Conservation (phyloP, 352 stramenopile species). For the Globisporangium barbulae region DNA sequence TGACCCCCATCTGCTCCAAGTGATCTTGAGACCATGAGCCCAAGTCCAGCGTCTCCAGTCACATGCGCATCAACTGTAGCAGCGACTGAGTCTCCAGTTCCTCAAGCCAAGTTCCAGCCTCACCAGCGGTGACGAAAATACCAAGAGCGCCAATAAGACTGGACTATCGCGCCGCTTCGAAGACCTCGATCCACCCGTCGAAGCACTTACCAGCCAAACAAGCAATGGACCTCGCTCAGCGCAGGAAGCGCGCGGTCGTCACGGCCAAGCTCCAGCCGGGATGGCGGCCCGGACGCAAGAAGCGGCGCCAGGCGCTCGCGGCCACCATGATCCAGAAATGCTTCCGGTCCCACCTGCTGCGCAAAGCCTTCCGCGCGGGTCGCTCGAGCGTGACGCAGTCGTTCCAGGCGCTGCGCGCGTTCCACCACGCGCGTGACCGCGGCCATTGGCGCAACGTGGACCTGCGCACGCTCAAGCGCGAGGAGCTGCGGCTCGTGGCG, state of each 20-base stretch:
- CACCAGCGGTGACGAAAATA: neutral
- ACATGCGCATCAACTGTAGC: neutral
- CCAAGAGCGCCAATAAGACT: neutral
- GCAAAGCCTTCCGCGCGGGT: slow-evolving; percentile 48
- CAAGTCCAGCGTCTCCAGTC: neutral
- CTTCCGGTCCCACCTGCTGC: slow-evolving; percentile 60
- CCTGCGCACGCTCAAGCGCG: slow-evolving; percentile 49
- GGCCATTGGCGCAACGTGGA: slow-evolving; percentile 56
- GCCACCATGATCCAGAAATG: slow-evolving; percentile 68
- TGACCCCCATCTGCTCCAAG: neutral
- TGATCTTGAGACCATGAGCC: neutral
- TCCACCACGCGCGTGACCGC: slow-evolving; percentile 47
- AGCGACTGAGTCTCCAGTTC: neutral
- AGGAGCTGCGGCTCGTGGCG: slow-evolving; percentile 60
- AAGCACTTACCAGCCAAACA: neutral
- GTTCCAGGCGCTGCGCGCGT: slow-evolving; percentile 49
- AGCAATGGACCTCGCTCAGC: slow-evolving; percentile 17
- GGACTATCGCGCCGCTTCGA: neutral
- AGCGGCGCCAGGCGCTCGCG: slow-evolving; percentile 41
- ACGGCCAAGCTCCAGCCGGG: slow-evolving; percentile 53
- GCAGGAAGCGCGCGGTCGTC: slow-evolving; percentile 21
- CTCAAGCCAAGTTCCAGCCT: neutral
- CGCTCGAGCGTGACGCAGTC: slow-evolving; percentile 39
- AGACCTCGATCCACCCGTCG: neutral
- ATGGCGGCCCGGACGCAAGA: slow-evolving; percentile 41